A percentile compares a stretch with the other conserved stretches of the same genome.
Evolutionary conservation across 116 monocot genomes (phyloP).

Genomic region (Trichopus zeylanicus): DNA sequence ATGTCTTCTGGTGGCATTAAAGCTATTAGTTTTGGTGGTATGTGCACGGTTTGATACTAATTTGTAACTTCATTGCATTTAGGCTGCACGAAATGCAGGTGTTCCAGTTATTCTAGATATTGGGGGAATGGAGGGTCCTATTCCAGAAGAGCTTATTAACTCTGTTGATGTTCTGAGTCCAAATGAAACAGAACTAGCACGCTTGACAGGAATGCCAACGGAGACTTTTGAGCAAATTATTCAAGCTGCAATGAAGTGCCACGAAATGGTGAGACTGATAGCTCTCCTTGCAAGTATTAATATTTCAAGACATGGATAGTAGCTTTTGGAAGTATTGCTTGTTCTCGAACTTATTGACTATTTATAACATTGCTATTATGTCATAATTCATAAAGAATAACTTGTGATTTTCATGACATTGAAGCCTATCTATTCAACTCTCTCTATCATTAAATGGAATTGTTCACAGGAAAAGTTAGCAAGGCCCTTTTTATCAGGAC

Average conservation of each 20-base stretch:
- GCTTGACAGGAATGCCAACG: slow-evolving; percentile 73
- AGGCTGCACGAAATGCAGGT: slow-evolving; percentile 71
- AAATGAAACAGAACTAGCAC: slow-evolving; percentile 85
- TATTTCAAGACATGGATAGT: neutral
- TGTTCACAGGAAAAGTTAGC: too few relatives aligned
- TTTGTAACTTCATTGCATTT: neutral
- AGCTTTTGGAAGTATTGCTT: neutral
- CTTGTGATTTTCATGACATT: too few relatives aligned
- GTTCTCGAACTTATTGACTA: neutral
- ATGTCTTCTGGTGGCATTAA: neutral
- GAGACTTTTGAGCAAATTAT: slow-evolving; percentile 62
- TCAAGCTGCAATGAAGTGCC: slow-evolving; percentile 57
- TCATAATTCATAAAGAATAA: too few relatives aligned
- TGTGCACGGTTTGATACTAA: neutral
- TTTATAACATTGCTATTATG: too few relatives aligned
- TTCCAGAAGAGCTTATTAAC: slow-evolving; percentile 56
- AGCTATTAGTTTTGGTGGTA: neutral
- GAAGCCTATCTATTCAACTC: too few relatives aligned
- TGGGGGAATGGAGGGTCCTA: slow-evolving; percentile 82
- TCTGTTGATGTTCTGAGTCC: slow-evolving; percentile 82
- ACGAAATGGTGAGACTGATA: slow-evolving; percentile 53
- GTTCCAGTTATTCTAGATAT: slow-evolving; percentile 83
- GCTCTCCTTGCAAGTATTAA: neutral
- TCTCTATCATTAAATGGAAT: too few relatives aligned
- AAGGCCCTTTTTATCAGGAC: too few relatives aligned